A percentile compares a stretch with the other conserved stretches of the same genome.
Conservation (phyloP, 1,284 basidiomycete genomes). For the Apiotrichum montevideense region DNA sequence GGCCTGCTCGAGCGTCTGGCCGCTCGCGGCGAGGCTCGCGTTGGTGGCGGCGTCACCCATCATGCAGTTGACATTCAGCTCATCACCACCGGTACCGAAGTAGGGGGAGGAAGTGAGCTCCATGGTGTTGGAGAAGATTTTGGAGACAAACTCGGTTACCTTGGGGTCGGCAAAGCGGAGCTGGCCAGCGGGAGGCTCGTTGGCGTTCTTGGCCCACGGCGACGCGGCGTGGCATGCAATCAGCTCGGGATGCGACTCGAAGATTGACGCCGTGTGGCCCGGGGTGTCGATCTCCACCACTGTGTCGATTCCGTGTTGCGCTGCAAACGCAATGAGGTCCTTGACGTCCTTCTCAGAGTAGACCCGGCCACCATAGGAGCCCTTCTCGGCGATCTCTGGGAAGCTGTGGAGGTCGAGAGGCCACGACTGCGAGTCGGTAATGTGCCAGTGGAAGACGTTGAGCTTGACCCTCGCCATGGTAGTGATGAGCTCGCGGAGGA, state of each 20-base stretch:
- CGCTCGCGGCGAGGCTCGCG: constrained; percentile 50
- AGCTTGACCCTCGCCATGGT: constrained; percentile 85
- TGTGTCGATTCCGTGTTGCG: constrained; percentile 71
- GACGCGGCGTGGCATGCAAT: constrained; percentile 62
- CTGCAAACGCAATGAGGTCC: constrained; percentile 65
- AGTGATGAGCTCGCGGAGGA: constrained; percentile 50
- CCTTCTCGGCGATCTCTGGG: constrained; percentile 57
- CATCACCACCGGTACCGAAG: constrained; percentile 77
- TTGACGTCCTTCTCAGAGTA: constrained; percentile 61
- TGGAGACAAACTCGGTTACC: constrained; percentile 50
- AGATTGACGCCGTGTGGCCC: constrained; percentile 59
- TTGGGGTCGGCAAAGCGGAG: constrained; percentile 58
- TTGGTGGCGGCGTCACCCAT: constrained; percentile 58
- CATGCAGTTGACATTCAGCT: constrained; percentile 68
- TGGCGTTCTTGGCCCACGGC: constrained; percentile 52
- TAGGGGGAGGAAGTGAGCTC: constrained; percentile 46
- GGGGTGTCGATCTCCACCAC: constrained; percentile 72
- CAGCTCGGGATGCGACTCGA: constrained; percentile 61
- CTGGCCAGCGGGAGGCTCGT: constrained; percentile 73
- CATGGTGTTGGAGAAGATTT: constrained; percentile 47
- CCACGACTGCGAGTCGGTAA: constrained; percentile 52
- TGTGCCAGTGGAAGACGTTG: constrained; percentile 21
- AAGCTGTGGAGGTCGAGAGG: constrained; percentile 62
- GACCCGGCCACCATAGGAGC: constrained; percentile 61
- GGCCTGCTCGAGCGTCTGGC: constrained; percentile 58